Percentiles rank a stretch among this genome's conserved stretches.
Conservation (phyloP, 768 basidiomycete species). For the Plicaturopsis crispa region DNA sequence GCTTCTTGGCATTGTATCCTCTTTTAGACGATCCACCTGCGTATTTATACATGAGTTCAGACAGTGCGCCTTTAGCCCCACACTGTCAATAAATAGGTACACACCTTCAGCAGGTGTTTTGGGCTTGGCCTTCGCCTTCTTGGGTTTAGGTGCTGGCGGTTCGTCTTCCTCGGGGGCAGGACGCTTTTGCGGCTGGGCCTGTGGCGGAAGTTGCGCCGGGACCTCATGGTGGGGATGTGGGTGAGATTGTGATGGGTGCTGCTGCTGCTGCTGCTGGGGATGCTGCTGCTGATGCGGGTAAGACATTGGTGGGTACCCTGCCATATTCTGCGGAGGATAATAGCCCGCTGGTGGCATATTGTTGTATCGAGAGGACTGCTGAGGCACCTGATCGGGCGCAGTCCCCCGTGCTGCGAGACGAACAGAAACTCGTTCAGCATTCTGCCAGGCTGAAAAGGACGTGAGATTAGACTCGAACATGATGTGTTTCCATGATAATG, state of each 20-base stretch:
- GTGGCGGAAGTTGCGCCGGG: constrained; percentile 18
- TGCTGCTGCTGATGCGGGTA: constrained; percentile 18
- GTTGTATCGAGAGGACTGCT: no score
- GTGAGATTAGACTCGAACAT: constrained; percentile 9
- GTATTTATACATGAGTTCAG: no score
- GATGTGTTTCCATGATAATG: constrained; percentile 7
- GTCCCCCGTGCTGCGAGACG: constrained; percentile 49
- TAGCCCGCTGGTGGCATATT: no score
- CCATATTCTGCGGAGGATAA: no score
- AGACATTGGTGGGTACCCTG: constrained; percentile 22
- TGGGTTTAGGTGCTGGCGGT: constrained; percentile 35
- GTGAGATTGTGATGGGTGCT: constrained; percentile 7
- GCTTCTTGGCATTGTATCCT: constrained; percentile 67
- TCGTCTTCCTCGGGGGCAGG: constrained; percentile 29
- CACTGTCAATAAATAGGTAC: no score
- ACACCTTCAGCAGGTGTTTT: constrained; percentile 14
- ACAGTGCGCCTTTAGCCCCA: no score
- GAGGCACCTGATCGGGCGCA: constrained; percentile 18
- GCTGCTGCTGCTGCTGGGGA: constrained; percentile 18
- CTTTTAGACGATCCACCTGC: constrained; percentile 41
- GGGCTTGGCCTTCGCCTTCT: constrained; percentile 34
- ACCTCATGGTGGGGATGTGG: constrained; percentile 8
- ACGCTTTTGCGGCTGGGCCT: constrained; percentile 25
- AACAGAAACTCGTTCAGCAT: constrained; percentile 46
- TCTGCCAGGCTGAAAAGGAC: constrained; percentile 38